Percentiles rank a stretch among this genome's conserved stretches.
phyloP scores from a whole-genome alignment of 257 asterid species.

The Penstemon davidsonii region DNA sequence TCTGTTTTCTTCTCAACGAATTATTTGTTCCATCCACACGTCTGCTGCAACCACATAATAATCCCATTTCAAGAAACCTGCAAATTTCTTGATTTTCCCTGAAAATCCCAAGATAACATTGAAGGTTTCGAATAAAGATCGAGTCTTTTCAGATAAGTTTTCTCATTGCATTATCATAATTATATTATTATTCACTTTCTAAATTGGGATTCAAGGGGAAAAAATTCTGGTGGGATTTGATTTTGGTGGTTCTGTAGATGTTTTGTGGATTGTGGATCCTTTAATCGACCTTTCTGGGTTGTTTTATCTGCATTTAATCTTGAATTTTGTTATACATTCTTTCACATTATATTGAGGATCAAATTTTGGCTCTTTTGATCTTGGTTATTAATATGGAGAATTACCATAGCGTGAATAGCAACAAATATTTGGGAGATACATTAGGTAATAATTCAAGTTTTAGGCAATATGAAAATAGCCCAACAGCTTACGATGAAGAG shows the following conservation, averaged over 20 bases:
- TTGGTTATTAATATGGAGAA: conserved; percentile 60
- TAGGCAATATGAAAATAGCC: conserved; percentile 39
- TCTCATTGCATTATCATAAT: conserved; percentile 29
- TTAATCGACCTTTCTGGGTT: conserved; percentile 23
- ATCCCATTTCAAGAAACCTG: conserved; percentile 32
- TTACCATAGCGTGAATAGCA: conserved; percentile 43
- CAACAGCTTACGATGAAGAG: conserved; percentile 58
- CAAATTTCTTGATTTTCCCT: conserved; percentile 36
- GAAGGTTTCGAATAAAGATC: conserved; percentile 55
- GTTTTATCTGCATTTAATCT: neutral
- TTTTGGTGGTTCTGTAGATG: neutral
- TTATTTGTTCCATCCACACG: conserved; percentile 25
- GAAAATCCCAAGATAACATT: conserved; percentile 31
- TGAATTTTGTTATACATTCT: conserved; percentile 20
- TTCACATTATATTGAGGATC: conserved; percentile 22
- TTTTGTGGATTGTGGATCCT: conserved; percentile 28
- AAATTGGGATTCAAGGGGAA: conserved; percentile 35
- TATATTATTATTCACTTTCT: conserved; percentile 13
- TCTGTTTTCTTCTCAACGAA: conserved; percentile 14
- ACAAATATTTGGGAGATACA: conserved; percentile 43
- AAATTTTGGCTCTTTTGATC: conserved; percentile 31
- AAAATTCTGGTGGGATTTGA: conserved; percentile 5
- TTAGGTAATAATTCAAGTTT: conserved; percentile 41
- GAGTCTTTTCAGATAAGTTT: conserved; percentile 44
- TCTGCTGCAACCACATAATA: conserved; percentile 34